phyloP scores from a whole-genome alignment of 106 monocot species.

The Phalaenopsis aphrodite region DNA sequence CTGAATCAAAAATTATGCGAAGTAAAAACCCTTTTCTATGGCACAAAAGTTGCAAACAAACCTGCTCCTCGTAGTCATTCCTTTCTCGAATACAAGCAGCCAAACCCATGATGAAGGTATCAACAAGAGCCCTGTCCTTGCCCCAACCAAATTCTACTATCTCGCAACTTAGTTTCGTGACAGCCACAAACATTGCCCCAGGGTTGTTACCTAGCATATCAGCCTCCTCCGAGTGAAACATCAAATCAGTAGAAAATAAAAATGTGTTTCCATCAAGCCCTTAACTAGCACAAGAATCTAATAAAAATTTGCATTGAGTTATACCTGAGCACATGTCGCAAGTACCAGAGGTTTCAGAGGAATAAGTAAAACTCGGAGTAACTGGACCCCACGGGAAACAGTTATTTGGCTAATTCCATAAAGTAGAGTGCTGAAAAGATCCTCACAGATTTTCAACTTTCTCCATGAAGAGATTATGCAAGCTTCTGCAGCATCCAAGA shows the following conservation, averaged over 20 bases:
- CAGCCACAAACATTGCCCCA: slow-evolving; percentile 72
- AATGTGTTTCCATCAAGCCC: neutral
- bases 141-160: slow-evolving; percentile 99
- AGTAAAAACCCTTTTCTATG: neutral
- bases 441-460: slow-evolving; percentile 82
- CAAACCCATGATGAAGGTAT: slow-evolving; percentile 97
- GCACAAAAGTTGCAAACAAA: slow-evolving; percentile 18
- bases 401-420: slow-evolving; percentile 81
- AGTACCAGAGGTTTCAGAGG: slow-evolving; percentile 89
- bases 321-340: slow-evolving; percentile 79
- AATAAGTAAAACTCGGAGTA: slow-evolving; percentile 78
- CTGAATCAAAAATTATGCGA: neutral
- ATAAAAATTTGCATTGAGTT: neutral
- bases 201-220: slow-evolving; percentile 71
- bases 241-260: neutral
- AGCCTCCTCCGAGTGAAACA: slow-evolving; percentile 38
- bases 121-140: slow-evolving; percentile 90
- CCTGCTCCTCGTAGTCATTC: slow-evolving; percentile 89
- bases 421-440: slow-evolving; percentile 69
- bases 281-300: neutral
- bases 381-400: slow-evolving; percentile 80
- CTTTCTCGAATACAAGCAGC: slow-evolving; percentile 89
- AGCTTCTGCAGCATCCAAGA: slow-evolving; percentile 86
- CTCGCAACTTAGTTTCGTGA: slow-evolving; percentile 84
- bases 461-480: slow-evolving; percentile 86